Evolutionary conservation across 75 land plant genomes (phyloP).

Genomic region (Ceratopteris richardii): DNA sequence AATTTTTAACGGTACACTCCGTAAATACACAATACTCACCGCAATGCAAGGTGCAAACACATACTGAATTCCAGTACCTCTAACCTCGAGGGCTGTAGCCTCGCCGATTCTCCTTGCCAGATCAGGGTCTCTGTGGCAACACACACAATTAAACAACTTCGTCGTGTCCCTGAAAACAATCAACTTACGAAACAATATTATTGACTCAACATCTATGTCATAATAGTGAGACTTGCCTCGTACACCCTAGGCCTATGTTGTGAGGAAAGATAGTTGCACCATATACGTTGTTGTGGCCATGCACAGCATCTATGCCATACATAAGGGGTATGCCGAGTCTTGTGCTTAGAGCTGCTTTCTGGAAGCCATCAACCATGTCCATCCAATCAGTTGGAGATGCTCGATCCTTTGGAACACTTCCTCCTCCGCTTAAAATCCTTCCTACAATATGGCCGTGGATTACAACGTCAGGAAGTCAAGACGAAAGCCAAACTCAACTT

Average conservation of each 20-base stretch:
- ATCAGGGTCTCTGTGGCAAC: slow-evolving; percentile 28
- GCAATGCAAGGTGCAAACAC: slow-evolving; percentile 64
- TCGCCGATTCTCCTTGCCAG: slow-evolving; percentile 32
- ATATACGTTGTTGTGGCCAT: slow-evolving; percentile 33
- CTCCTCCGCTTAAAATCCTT: slow-evolving; percentile 30
- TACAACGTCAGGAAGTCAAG: too few relatives aligned
- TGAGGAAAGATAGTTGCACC: slow-evolving; percentile 35
- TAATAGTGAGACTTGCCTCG: slow-evolving; percentile 13
- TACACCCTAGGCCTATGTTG: slow-evolving; percentile 27
- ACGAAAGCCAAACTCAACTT: too few relatives aligned
- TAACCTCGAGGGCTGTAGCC: slow-evolving; percentile 41
- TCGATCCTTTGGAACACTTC: slow-evolving; percentile 26
- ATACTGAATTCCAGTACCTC: slow-evolving; percentile 61
- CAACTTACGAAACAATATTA: too few relatives aligned
- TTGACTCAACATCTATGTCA: too few relatives aligned
- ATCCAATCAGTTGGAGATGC: slow-evolving; percentile 23
- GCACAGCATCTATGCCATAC: slow-evolving; percentile 33
- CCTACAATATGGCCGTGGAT: too few relatives aligned
- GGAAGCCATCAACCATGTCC: slow-evolving; percentile 30
- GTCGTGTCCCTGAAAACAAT: too few relatives aligned
- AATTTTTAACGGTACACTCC: too few relatives aligned
- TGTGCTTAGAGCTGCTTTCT: slow-evolving; percentile 23
- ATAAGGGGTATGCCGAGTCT: slow-evolving; percentile 27
- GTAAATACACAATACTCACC: slow-evolving; percentile 13
- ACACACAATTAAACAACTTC: too few relatives aligned